phyloP scores from a whole-genome alignment of 495 filamentous ascomycete genomes.

The Darksidea phi region DNA sequence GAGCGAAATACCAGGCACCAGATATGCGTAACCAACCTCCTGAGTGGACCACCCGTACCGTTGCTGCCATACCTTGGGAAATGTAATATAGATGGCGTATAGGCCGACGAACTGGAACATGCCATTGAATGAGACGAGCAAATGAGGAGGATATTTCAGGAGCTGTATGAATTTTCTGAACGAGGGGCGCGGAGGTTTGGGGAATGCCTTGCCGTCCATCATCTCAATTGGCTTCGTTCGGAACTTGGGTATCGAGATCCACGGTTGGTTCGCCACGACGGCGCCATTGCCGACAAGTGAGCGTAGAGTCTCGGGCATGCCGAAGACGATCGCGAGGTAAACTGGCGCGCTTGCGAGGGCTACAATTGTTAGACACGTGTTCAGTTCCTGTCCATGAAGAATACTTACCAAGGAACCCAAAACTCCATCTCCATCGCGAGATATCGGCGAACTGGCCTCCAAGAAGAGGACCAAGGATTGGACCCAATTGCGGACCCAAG shows the following conservation, averaged over 20 bases:
- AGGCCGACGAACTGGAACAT: constrained; percentile 39
- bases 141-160: constrained; percentile 36
- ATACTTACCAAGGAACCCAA: constrained; percentile 41
- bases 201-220: constrained; percentile 22
- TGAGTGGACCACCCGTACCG: constrained; percentile 38
- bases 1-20: constrained; percentile 36
- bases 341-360: constrained; percentile 33
- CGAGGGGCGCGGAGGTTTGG: constrained; percentile 37
- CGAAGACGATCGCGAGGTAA: constrained; percentile 38
- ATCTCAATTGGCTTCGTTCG: constrained; percentile 10
- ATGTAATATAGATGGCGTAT: constrained; percentile 36
- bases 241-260: constrained; percentile 23
- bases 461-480: constrained; percentile 40
- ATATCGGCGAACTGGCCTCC: constrained; percentile 39
- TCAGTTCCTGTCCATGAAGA: not conserved
- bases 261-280: constrained; percentile 16
- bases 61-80: constrained; percentile 35
- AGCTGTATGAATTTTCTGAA: constrained; percentile 30
- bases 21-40: constrained; percentile 38
- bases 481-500: constrained; percentile 42
- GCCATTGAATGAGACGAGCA: constrained; percentile 39
- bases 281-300: constrained; percentile 39
- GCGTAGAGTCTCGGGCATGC: constrained; percentile 42
- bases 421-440: constrained; percentile 40
- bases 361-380: constrained; percentile 6